Conservation (phyloP, 768 basidiomycete genomes). For the Russula sp. region DNA sequence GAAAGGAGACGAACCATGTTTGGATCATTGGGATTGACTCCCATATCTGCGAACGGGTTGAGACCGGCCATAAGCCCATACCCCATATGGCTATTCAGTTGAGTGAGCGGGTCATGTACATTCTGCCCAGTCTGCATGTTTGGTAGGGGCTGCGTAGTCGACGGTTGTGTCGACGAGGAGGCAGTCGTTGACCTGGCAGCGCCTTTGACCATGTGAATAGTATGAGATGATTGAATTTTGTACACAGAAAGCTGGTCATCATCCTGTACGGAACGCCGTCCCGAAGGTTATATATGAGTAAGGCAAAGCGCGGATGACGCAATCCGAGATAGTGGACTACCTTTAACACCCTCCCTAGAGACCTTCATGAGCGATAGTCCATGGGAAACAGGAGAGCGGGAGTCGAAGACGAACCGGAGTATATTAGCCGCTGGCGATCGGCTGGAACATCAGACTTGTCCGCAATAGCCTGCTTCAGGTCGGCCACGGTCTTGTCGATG, state of each 20-base stretch:
- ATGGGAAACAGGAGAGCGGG: background rate
- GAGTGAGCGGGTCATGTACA: slow-evolving; percentile 77
- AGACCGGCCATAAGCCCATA: slow-evolving; percentile 77
- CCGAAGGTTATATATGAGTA: slow-evolving; percentile 2
- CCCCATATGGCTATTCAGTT: slow-evolving; percentile 68
- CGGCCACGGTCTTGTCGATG: slow-evolving; percentile 76
- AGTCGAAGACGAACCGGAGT: slow-evolving; percentile 54
- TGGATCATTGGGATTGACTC: slow-evolving; percentile 85
- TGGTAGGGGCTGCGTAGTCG: slow-evolving; percentile 56
- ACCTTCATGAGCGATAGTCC: background rate
- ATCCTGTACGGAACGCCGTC: slow-evolving; percentile 40
- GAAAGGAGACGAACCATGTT: slow-evolving; percentile 62
- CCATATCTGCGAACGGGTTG: slow-evolving; percentile 91
- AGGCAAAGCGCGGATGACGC: background rate
- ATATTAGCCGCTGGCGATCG: slow-evolving; percentile 86
- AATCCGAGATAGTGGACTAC: slow-evolving; percentile 30
- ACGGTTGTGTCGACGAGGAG: slow-evolving; percentile 31
- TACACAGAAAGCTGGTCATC: slow-evolving; percentile 77
- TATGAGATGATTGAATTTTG: slow-evolving; percentile 86
- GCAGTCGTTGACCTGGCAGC: slow-evolving; percentile 39
- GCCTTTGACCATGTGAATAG: slow-evolving; percentile 92
- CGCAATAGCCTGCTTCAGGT: slow-evolving; percentile 88
- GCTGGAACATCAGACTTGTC: slow-evolving; percentile 79
- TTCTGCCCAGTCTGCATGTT: slow-evolving; percentile 91
- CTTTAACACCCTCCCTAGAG: slow-evolving; percentile 64